Base-by-base conservation (phyloP, 1,284 basidiomycete species). In the Kwoniella shivajii region DNA sequence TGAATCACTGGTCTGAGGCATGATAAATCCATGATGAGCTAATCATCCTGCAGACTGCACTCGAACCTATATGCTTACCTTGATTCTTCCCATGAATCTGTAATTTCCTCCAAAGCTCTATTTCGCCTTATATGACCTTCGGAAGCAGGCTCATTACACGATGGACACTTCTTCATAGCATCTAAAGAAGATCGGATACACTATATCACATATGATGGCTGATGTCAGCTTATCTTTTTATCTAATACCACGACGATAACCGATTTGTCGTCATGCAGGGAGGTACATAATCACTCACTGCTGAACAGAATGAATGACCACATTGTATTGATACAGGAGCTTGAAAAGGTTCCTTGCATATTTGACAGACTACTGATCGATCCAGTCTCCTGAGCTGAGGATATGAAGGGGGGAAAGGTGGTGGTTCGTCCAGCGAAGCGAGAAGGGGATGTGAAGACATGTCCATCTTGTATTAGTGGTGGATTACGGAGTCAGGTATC, bases 251-350 rank as follows among this genome's bases (percentile, higher is more conserved):
- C 18, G 33, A 6, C 7, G 11, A 11, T 31, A 24, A 20, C 4
- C 6, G 18, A 18, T 38, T 6, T 11, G n/a, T n/a, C n/a, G n/a
- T n/a, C n/a, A n/a, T n/a, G n/a, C n/a, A n/a, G n/a, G n/a, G 24
- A 18, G 22, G 22, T 10, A 47, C 11, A 34, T n/a, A 10, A 11
- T 3, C 4, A 64, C 76, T 57, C 46, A 76, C 76, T 20, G 69
- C 60, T 5, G 76, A 78, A 61, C 76, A 78, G 69, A 78, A 78
- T 1, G 68, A 71, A 54, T 78, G 76, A 14, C 76, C 76, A 53
- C 76, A 78, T 4, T 61, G 50, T 39, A 78, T 72, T 26, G 64
- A 67, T 48, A 78, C 76, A 1, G 76, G 76, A 2, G 60, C 71
- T 1, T 37, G 39, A 51, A 69, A 76, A 9, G 62, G 59, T 50